phyloP scores from a whole-genome alignment of 176 grass and related monocot species.

The Eremochloa ophiuroides region DNA sequence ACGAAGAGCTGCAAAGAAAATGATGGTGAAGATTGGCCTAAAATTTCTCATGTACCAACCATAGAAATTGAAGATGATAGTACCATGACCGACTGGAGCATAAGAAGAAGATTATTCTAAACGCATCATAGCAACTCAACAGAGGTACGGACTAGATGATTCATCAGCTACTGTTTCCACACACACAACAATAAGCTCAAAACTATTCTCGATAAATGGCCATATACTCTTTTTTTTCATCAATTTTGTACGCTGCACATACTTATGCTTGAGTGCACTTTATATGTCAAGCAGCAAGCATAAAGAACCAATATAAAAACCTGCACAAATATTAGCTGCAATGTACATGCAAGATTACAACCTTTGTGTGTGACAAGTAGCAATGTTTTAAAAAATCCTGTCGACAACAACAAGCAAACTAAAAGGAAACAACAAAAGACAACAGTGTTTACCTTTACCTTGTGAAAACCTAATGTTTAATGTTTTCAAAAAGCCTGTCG shows the following conservation, averaged over 20 bases:
- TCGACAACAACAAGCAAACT: not conserved
- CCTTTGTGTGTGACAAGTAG: not conserved
- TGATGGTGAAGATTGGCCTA: conserved; percentile 35
- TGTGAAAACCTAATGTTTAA: not conserved
- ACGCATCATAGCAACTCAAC: not conserved
- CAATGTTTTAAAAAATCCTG: no score
- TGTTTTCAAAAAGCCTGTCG: not conserved
- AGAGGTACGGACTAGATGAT: not conserved
- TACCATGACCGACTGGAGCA: not conserved
- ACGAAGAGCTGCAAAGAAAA: conserved; percentile 33
- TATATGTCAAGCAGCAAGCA: not conserved
- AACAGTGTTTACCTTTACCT: not conserved
- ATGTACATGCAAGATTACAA: not conserved
- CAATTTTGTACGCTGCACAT: not conserved
- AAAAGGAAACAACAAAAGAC: not conserved
- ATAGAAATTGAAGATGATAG: conserved; percentile 29
- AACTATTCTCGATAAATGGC: not conserved
- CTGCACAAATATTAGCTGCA: not conserved
- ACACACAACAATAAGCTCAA: not conserved
- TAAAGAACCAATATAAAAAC: not conserved
- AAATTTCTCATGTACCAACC: conserved; percentile 53
- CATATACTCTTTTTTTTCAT: not conserved
- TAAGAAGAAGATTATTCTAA: conserved; percentile 23
- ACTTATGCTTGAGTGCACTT: not conserved
- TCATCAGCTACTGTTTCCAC: not conserved